Evolutionary conservation across 176 grass and related monocot species (phyloP).

Genomic region (Oryza coarctata): DNA sequence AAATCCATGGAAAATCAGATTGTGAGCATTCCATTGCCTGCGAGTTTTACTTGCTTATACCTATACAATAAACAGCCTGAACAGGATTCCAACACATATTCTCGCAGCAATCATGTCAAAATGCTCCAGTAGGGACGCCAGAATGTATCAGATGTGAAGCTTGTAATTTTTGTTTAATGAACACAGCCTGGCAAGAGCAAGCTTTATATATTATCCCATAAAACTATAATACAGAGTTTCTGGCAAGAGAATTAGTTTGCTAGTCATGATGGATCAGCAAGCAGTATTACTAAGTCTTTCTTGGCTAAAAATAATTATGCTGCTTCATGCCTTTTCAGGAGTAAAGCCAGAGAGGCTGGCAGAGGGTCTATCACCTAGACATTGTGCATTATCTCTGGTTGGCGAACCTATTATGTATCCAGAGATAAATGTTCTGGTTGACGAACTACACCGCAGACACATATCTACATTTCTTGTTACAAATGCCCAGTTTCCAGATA

Average conservation of each 20-base stretch:
- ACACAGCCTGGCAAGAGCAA: neutral
- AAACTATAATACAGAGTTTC: neutral
- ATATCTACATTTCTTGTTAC: conserved; percentile 97
- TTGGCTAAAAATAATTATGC: conserved; percentile 16
- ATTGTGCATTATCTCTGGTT: conserved; percentile 97
- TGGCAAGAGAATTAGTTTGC: neutral
- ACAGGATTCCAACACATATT: neutral
- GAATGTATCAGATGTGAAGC: neutral
- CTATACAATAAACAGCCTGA: conserved; percentile 3
- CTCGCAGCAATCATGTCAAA: neutral
- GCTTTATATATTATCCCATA: neutral
- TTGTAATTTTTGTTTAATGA: neutral
- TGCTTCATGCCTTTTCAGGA: conserved; percentile 44
- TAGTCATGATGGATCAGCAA: neutral
- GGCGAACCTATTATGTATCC: conserved; percentile 98
- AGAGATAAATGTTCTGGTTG: conserved; percentile 92
- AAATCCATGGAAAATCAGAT: neutral
- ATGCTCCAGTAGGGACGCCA: neutral
- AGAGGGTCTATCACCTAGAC: conserved; percentile 78
- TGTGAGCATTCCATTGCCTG: conserved; percentile 3
- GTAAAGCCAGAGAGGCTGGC: conserved; percentile 75
- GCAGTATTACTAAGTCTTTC: neutral
- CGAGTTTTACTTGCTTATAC: conserved; percentile 7
- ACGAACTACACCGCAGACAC: conserved; percentile 76
- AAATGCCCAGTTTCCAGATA: conserved; percentile 98